Conservation (phyloP, 306 rosid genomes). For the Notholithocarpus densiflorus region DNA sequence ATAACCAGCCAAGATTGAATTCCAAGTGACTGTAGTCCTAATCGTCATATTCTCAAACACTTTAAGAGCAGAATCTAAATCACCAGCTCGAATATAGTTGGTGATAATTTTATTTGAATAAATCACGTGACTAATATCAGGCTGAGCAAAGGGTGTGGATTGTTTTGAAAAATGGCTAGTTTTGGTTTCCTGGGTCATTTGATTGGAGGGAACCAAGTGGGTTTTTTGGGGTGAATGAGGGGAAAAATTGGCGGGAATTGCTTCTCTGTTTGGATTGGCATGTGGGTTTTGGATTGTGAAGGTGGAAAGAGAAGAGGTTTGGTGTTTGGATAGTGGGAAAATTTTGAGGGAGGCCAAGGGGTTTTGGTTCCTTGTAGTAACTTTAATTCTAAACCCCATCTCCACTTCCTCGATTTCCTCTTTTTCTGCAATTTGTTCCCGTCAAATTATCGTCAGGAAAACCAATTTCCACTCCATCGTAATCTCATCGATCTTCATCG, state of each 20-base stretch:
- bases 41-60: conserved; percentile 55
- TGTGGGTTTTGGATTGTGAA: conserved; percentile 10
- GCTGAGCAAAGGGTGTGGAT: conserved; percentile 16
- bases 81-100: conserved; percentile 44
- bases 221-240: conserved; percentile 13
- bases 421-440: conserved; percentile 35
- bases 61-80: conserved; percentile 51
- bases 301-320: conserved; percentile 8
- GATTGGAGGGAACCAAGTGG: conserved; percentile 26
- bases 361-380: not conserved
- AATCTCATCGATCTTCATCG: conserved; percentile 27
- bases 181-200: conserved; percentile 1
- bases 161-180: not conserved
- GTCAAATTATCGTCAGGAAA: conserved; percentile 31
- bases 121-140: conserved; percentile 21
- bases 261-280: conserved; percentile 12
- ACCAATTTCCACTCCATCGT: not conserved
- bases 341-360: not conserved
- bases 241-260: conserved; percentile 11
- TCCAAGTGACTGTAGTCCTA: conserved; percentile 73
- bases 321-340: conserved; percentile 16
- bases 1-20: conserved; percentile 57
- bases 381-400: not conserved
- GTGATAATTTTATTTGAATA: conserved; percentile 59
- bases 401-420: conserved; percentile 37